Evolutionary conservation across 2,329 filamentous ascomycete species (phyloP).

Genomic region (Eurotiales sp.): DNA sequence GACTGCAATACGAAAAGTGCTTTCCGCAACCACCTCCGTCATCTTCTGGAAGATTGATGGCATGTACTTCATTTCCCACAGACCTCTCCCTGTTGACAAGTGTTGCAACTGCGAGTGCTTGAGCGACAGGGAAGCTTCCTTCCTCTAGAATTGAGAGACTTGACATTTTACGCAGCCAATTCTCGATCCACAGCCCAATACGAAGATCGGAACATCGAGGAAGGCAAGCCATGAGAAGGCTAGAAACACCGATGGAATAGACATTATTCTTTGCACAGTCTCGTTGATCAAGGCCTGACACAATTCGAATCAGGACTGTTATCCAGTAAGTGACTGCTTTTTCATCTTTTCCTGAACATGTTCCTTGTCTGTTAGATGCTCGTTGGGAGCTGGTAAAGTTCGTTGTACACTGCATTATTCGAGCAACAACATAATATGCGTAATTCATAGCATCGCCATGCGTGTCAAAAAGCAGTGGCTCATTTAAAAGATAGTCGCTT

Average conservation of each 20-base stretch:
- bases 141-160: background rate
- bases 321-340: background rate
- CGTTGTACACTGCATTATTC: background rate
- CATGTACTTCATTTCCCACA: background rate
- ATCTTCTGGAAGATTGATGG: background rate
- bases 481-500: background rate
- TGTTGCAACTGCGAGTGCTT: background rate
- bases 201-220: background rate
- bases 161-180: background rate
- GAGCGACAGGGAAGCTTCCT: background rate
- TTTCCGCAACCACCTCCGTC: conserved; percentile 1
- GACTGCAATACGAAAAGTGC: conserved; percentile 1
- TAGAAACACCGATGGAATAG: conserved; percentile 1
- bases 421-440: background rate
- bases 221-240: background rate
- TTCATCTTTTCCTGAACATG: background rate
- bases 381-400: background rate
- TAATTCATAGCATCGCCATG: background rate
- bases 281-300: background rate
- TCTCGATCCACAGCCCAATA: background rate
- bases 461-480: background rate
- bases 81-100: background rate
- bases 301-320: background rate
- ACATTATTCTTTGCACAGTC: background rate
- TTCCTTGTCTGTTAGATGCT: background rate